A percentile compares a stretch with the other conserved stretches of the same genome.
These are phyloP conservation scores for Hylodesmum podocarpum DNA, from an alignment of 306 rosid genomes.

Conservation along the genomic window DNA sequence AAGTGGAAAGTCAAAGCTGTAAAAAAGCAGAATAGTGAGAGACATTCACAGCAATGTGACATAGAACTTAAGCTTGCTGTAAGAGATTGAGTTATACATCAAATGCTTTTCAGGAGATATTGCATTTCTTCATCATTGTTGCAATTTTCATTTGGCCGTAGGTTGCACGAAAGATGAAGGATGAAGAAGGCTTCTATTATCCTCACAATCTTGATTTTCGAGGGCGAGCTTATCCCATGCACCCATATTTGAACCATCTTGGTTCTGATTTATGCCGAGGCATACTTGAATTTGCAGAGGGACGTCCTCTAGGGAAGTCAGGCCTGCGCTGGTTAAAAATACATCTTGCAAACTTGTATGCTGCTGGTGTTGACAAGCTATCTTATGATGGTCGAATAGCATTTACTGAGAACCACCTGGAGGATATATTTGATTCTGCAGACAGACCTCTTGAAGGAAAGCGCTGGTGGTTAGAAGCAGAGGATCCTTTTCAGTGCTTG, in stretches of 20 bases:
- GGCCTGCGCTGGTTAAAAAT: constrained; percentile 95
- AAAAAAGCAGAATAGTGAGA: constrained; percentile 74
- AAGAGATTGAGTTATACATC: constrained; percentile 32
- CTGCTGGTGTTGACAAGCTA: constrained; percentile 87
- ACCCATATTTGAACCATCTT: constrained; percentile 92
- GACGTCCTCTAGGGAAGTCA: constrained; percentile 79
- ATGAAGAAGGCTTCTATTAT: constrained; percentile 92
- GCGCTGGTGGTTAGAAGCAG: constrained; percentile 95
- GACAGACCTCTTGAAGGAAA: constrained; percentile 91
- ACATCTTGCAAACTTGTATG: constrained; percentile 93
- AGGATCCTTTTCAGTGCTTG: constrained; percentile 97
- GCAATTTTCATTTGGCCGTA: constrained; percentile 36
- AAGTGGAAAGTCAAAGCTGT: constrained; percentile 79
- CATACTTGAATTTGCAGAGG: constrained; percentile 87
- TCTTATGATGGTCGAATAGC: constrained; percentile 65
- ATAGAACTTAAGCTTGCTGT: constrained; percentile 92
- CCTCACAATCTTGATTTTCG: constrained; percentile 98
- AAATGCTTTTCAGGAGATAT: constrained; percentile 14
- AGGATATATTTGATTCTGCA: constrained; percentile 78
- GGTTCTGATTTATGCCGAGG: constrained; percentile 99
- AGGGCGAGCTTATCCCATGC: constrained; percentile 99
- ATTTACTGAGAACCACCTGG: constrained; percentile 72
- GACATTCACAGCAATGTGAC: constrained; percentile 92
- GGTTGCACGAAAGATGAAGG: constrained; percentile 98
- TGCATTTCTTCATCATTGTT: constrained; percentile 9